Evolutionary conservation across 805 yeast species (phyloP).

Genomic region (Schwanniomyces sp.): DNA sequence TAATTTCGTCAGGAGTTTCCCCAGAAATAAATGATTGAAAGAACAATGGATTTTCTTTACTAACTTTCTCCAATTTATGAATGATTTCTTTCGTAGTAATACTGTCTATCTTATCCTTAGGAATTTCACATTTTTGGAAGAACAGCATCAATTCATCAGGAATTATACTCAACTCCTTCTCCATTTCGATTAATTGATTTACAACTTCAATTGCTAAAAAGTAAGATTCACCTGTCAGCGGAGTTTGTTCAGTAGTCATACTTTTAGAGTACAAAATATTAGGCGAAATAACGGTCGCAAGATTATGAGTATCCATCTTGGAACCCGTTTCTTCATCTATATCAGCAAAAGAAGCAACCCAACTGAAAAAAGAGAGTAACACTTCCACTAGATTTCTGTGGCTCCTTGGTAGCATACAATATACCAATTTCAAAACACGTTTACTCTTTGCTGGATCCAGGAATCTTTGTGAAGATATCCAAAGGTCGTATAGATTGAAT

Average conservation of each 20-base stretch:
- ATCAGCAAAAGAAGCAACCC: slow-evolving; percentile 96
- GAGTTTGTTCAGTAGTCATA: slow-evolving; percentile 18
- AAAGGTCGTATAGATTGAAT: slow-evolving; percentile 67
- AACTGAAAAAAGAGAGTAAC: slow-evolving; percentile 76
- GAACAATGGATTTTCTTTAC: slow-evolving; percentile 30
- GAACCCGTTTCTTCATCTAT: slow-evolving; percentile 84
- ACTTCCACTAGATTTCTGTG: slow-evolving; percentile 89
- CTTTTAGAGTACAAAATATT: slow-evolving; percentile 71
- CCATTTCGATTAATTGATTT: slow-evolving; percentile 75
- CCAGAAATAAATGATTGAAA: slow-evolving; percentile 19
- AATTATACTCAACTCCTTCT: slow-evolving; percentile 74
- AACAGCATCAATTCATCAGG: slow-evolving; percentile 64
- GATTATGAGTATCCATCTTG: slow-evolving; percentile 93
- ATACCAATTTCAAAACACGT: slow-evolving; percentile 59
- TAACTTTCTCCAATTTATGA: slow-evolving; percentile 28
- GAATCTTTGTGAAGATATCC: slow-evolving; percentile 67
- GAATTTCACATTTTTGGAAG: slow-evolving; percentile 47
- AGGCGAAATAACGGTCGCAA: slow-evolving; percentile 95
- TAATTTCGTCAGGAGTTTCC: slow-evolving; percentile 6
- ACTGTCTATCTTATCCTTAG: slow-evolving; percentile 14
- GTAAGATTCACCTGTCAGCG: slow-evolving; percentile 62
- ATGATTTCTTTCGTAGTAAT: slow-evolving; percentile 36
- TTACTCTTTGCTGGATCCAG: slow-evolving; percentile 46
- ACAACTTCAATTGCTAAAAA: slow-evolving; percentile 91
- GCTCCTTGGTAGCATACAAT: slow-evolving; percentile 75